phyloP scores from a whole-genome alignment of 257 asterid genomes.

The Solanum sparsipilum region DNA sequence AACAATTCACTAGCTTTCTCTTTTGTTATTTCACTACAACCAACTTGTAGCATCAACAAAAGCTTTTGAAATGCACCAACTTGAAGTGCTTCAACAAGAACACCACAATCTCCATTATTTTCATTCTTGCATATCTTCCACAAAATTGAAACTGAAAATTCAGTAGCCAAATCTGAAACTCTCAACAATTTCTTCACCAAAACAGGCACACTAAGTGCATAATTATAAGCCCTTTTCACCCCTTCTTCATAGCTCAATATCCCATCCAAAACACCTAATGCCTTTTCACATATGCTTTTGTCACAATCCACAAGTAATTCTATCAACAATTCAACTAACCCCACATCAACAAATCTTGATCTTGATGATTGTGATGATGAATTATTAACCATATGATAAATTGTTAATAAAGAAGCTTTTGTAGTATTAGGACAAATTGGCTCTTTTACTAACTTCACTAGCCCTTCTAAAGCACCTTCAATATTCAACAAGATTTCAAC shows the following conservation, averaged over 20 bases:
- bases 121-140: slow-evolving; percentile 18
- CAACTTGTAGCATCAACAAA: slow-evolving; percentile 36
- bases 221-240: slow-evolving; percentile 18
- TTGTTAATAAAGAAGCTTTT: slow-evolving; percentile 27
- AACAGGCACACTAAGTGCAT: slow-evolving; percentile 31
- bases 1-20: slow-evolving; percentile 38
- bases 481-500: slow-evolving; percentile 1
- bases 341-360: slow-evolving; percentile 15
- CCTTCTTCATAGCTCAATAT: slow-evolving; percentile 29
- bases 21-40: slow-evolving; percentile 30
- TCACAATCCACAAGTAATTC: slow-evolving; percentile 39
- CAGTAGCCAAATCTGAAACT: slow-evolving; percentile 39
- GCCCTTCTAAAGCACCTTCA: slow-evolving; percentile 25
- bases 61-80: slow-evolving; percentile 50
- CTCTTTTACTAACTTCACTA: slow-evolving; percentile 27
- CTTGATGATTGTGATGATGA: neutral
- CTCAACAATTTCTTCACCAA: slow-evolving; percentile 44
- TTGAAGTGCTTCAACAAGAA: slow-evolving; percentile 25
- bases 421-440: slow-evolving; percentile 39
- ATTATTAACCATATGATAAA: slow-evolving; percentile 16
- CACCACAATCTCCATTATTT: neutral
- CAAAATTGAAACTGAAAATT: slow-evolving; percentile 38
- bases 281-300: slow-evolving; percentile 38
- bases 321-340: slow-evolving; percentile 17
- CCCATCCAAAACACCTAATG: slow-evolving; percentile 38